phyloP scores from a whole-genome alignment of 2,329 filamentous ascomycete genomes.

The Didymella glomerata region DNA sequence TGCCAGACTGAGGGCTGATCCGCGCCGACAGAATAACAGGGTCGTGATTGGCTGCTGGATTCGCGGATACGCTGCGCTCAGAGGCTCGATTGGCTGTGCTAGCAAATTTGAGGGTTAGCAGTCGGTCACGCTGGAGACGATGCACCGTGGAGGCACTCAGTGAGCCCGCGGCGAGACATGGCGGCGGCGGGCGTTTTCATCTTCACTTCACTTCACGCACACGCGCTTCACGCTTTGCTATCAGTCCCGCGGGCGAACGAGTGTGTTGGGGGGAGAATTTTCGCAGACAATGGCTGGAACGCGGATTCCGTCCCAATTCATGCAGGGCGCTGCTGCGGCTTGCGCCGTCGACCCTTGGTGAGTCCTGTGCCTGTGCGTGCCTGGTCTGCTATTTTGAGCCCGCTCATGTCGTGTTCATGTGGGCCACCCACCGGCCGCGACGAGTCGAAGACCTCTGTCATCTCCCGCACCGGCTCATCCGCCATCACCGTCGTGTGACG shows the following conservation, averaged over 20 bases:
- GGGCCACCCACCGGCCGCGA: slow-evolving; percentile 13
- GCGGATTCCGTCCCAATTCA: not conserved
- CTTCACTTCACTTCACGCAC: not conserved
- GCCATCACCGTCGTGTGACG: slow-evolving; percentile 20
- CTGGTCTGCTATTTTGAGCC: slow-evolving; percentile 13
- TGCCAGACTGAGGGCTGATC: slow-evolving; percentile 23
- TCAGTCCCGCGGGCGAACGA: not conserved
- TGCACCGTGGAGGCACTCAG: not conserved
- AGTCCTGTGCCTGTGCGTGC: not conserved
- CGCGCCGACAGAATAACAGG: slow-evolving; percentile 4
- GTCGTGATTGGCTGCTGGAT: slow-evolving; percentile 16
- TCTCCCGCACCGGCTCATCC: slow-evolving; percentile 21
- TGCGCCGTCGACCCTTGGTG: slow-evolving; percentile 1
- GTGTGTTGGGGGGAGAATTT: slow-evolving; percentile 14
- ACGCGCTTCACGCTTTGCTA: slow-evolving; percentile 1
- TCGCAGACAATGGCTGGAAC: slow-evolving; percentile 6
- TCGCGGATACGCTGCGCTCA: not conserved
- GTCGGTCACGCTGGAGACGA: slow-evolving; percentile 4
- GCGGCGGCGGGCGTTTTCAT: slow-evolving; percentile 10
- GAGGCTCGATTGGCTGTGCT: slow-evolving; percentile 1
- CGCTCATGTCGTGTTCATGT: slow-evolving; percentile 7
- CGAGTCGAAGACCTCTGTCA: slow-evolving; percentile 19
- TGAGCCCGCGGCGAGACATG: slow-evolving; percentile 1
- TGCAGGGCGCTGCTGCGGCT: slow-evolving; percentile 6
- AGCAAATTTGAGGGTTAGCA: slow-evolving; percentile 9